Percentiles rank a stretch among this genome's conserved stretches.
Evolutionary conservation across 805 yeast genomes (phyloP).

Genomic region (Ogataea nakhonphanomensis): DNA sequence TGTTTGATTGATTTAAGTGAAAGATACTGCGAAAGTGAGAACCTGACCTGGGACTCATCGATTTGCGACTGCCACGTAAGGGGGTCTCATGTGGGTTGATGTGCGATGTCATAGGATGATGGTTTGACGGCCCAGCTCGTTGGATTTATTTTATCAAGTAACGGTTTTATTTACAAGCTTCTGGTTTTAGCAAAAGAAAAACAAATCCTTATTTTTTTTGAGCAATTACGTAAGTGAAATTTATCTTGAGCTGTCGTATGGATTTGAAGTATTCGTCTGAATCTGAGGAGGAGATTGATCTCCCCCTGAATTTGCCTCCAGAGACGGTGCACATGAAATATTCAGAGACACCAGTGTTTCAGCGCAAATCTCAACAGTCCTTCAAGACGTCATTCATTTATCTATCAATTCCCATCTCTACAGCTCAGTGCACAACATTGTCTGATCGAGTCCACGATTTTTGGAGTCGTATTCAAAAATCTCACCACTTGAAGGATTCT

Average conservation of each 20-base stretch:
- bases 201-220: background rate
- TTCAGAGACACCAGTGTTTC: conserved; percentile 10
- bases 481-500: conserved; percentile 1
- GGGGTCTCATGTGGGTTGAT: conserved; percentile 1
- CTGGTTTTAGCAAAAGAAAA: conserved; percentile 4
- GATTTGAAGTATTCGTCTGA: conserved; percentile 11
- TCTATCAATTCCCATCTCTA: conserved; percentile 2
- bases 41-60: conserved; percentile 11
- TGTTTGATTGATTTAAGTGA: conserved; percentile 2
- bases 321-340: conserved; percentile 6
- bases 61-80: background rate
- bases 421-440: conserved; percentile 4
- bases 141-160: background rate
- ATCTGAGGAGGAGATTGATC: conserved; percentile 4
- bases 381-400: conserved; percentile 11
- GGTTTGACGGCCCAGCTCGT: background rate
- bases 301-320: conserved; percentile 9
- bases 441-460: background rate
- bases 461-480: conserved; percentile 4
- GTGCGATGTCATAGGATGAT: background rate
- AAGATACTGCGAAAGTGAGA: conserved; percentile 8
- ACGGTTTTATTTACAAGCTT: conserved; percentile 3
- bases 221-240: background rate
- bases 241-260: conserved; percentile 2
- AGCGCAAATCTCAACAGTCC: background rate